Percentiles rank a stretch among this genome's conserved stretches.
phyloP scores from a whole-genome alignment of 2,329 filamentous ascomycete species.

The Colletotrichum salicis region DNA sequence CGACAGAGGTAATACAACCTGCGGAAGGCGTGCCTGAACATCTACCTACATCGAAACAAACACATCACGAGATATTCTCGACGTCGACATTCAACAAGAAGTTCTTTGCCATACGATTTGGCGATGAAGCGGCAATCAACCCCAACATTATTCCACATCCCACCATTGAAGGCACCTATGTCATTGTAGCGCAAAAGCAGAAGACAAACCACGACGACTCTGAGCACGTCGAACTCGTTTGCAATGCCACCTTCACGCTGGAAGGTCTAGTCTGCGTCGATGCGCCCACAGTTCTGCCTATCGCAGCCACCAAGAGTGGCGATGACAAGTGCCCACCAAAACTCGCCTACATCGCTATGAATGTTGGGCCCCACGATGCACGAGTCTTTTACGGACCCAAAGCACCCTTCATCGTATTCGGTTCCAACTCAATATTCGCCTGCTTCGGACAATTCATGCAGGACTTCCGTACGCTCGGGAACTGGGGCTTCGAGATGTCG shows the following conservation, averaged over 20 bases:
- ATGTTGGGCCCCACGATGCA: conserved; percentile 67
- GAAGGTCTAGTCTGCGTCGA: conserved; percentile 55
- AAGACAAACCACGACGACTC: conserved; percentile 41
- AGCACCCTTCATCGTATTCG: conserved; percentile 62
- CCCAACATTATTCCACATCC: conserved; percentile 70
- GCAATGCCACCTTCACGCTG: conserved; percentile 58
- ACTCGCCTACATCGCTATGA: conserved; percentile 53
- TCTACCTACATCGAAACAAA: background rate
- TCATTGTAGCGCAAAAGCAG: conserved; percentile 61
- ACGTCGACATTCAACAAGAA: conserved; percentile 54
- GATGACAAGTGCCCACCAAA: conserved; percentile 56
- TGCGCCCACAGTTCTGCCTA: conserved; percentile 54
- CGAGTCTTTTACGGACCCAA: conserved; percentile 66
- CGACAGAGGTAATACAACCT: conserved; percentile 46
- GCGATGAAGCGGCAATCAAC: conserved; percentile 55
- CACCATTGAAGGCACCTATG: conserved; percentile 55
- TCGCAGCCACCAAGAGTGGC: conserved; percentile 53
- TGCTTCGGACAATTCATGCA: conserved; percentile 69
- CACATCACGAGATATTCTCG: conserved; percentile 57
- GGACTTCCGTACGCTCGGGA: conserved; percentile 61
- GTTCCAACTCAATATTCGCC: conserved; percentile 63
- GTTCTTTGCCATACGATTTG: conserved; percentile 63
- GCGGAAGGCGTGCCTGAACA: background rate
- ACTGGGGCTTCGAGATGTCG: conserved; percentile 49
- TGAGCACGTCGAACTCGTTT: conserved; percentile 58